Evolutionary conservation across 1,284 basidiomycete genomes (phyloP), one percentile per base, ranked within the genome.

Genomic region (Moesziomyces antarcticus): DNA sequence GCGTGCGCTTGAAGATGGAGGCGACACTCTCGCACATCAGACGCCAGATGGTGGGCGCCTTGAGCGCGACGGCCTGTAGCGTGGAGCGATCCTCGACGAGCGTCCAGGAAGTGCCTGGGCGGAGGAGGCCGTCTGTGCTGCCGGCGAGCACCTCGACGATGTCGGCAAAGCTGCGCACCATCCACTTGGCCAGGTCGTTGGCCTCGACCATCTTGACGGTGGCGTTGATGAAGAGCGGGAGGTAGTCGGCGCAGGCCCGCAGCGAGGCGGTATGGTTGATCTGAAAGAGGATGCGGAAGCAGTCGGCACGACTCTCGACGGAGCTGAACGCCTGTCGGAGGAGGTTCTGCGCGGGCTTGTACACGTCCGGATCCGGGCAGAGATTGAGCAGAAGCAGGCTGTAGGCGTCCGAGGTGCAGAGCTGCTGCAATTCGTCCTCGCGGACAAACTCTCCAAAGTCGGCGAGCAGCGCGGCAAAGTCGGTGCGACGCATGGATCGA

Each of bases 131-230:
- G 21, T 82, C 69, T 44, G 74, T 76, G 46, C 72, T 67, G 43
- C 75, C 78, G 48, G 79, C 82, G 21, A 84, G 70, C 18, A 80
- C 79, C 41, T 79, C 76, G 63, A 82, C 60, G 20, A 83, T 66
- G 54, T 84, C 80, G 37, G 79, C 78, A 27, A 82, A 77, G 27
- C 78, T 69, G 44, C 72, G 59, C 14, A 84, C 72, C 50, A 78
- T 74, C 69, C 74, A 79, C 22, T 76, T 75, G 3, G 82, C 81
- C 10, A 77, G 59, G 21, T 77, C 63, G 49, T 76, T 75, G 40
- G 79, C 81, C 21, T 77, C 72, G 16, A 81, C 54, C 11, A 82
- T 55, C 20, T 51, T 54, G 21, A 40, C 51, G 11, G 73, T 58
- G 11, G 68, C 75, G 10, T 42, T 42, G 33, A 78, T 51, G 50